phyloP scores from a whole-genome alignment of 441 rosid species.

The Gossypium aridum region DNA sequence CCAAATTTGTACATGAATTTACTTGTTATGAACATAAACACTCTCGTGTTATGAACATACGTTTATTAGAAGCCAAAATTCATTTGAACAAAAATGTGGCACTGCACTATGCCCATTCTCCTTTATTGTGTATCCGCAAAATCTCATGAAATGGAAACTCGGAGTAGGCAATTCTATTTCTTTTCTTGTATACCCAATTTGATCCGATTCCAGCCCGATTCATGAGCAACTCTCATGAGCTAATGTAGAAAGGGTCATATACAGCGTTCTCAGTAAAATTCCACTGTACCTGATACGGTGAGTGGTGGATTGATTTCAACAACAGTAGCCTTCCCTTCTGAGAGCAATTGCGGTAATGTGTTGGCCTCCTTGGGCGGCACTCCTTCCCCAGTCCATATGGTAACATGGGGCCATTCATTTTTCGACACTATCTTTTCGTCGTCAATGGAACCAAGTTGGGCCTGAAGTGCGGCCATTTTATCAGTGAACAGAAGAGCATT shows the following conservation, averaged over 20 bases:
- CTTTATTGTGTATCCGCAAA: slow-evolving; percentile 15
- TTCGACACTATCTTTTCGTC: slow-evolving; percentile 52
- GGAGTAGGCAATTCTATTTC: not conserved
- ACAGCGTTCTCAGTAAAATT: slow-evolving; percentile 30
- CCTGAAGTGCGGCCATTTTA: slow-evolving; percentile 76
- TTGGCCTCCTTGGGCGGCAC: slow-evolving; percentile 74
- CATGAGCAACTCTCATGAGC: not conserved
- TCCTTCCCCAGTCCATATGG: slow-evolving; percentile 76
- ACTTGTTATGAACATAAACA: not conserved
- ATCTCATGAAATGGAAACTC: slow-evolving; percentile 13
- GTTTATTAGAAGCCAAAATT: not conserved
- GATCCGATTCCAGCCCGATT: not conserved
- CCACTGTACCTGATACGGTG: slow-evolving; percentile 56
- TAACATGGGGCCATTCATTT: slow-evolving; percentile 85
- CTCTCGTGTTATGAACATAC: not conserved
- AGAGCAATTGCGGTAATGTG: slow-evolving; percentile 44
- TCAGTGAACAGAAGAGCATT: slow-evolving; percentile 64
- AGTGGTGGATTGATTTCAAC: slow-evolving; percentile 61
- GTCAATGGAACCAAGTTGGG: slow-evolving; percentile 55
- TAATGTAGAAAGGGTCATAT: not conserved
- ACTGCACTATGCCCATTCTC: not conserved
- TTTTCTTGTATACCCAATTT: not conserved
- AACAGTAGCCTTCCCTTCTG: slow-evolving; percentile 64
- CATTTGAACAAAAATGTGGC: not conserved
- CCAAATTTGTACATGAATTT: not conserved